phyloP scores from a whole-genome alignment of 805 yeast species.

The Trichomonascus vanleenenianus region DNA sequence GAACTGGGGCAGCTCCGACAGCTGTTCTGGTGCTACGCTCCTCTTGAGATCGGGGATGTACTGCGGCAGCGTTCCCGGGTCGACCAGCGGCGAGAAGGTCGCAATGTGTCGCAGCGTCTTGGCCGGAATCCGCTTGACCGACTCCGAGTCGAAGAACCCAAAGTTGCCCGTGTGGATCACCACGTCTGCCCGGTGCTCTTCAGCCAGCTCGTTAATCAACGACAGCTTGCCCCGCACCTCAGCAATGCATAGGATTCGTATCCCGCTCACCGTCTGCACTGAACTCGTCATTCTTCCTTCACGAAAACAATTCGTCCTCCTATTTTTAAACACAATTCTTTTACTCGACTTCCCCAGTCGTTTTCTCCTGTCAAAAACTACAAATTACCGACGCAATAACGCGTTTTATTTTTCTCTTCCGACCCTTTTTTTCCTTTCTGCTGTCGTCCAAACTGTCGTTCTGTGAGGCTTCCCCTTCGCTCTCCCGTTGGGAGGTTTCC shows the following conservation, averaged over 20 bases:
- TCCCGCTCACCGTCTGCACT: conserved; percentile 13
- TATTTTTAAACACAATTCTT: no score
- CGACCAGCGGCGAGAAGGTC: conserved; percentile 54
- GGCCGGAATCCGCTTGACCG: conserved; percentile 47
- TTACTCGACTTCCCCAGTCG: no score
- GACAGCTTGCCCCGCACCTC: conserved; percentile 49
- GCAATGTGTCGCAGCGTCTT: conserved; percentile 52
- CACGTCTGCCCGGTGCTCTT: conserved; percentile 38
- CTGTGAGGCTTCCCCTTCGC: no score
- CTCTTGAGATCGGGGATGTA: conserved; percentile 44
- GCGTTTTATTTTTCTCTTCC: no score
- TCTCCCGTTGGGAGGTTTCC: no score
- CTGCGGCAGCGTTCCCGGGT: conserved; percentile 39
- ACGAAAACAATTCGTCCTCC: no score
- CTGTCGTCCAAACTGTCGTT: no score
- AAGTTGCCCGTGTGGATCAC: conserved; percentile 71
- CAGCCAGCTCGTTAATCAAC: conserved; percentile 42
- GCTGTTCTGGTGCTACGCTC: conserved; percentile 36
- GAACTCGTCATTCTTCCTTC: no score
- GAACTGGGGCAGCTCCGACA: conserved; percentile 47
- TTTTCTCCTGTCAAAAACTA: no score
- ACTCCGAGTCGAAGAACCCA: conserved; percentile 61
- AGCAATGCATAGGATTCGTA: conserved; percentile 42
- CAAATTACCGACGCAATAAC: no score
- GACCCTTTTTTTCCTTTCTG: no score